Percentiles rank a stretch among this genome's conserved stretches.
These are phyloP conservation scores for Patellifolia procumbens DNA, from an alignment of 179 eudicot genomes.

Conservation along the genomic window DNA sequence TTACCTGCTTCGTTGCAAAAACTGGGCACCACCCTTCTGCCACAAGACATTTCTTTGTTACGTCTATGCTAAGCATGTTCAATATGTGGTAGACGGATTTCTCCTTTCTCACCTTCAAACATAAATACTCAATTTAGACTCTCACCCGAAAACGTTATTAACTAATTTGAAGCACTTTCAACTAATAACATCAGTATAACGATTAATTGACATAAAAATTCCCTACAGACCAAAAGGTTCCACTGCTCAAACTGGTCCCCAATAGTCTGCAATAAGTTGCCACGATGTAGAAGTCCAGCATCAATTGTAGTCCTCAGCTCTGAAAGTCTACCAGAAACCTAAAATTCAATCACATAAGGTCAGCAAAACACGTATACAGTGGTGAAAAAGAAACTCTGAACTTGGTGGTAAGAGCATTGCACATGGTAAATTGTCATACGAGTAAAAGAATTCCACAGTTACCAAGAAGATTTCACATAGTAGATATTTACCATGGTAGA, in stretches of 20 bases:
- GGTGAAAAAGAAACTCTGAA: not conserved
- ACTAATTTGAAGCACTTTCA: not conserved
- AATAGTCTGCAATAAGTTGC: conserved; percentile 60
- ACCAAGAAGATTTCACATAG: not conserved
- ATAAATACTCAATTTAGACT: not conserved
- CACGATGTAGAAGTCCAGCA: conserved; percentile 68
- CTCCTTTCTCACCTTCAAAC: conserved; percentile 55
- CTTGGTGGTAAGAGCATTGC: not conserved
- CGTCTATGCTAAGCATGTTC: conserved; percentile 82
- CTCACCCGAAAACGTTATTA: not conserved
- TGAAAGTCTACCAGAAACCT: conserved; percentile 75
- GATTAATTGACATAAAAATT: not conserved
- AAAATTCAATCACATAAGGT: conserved; percentile 21
- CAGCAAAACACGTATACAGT: not conserved
- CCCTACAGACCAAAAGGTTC: conserved; percentile 66
- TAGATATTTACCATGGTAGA: not conserved
- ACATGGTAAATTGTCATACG: not conserved
- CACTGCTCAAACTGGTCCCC: conserved; percentile 79
- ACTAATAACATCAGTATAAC: not conserved
- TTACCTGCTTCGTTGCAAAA: conserved; percentile 64
- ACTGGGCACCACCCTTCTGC: conserved; percentile 91
- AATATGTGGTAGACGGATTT: conserved; percentile 59
- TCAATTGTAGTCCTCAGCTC: conserved; percentile 85
- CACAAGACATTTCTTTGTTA: conserved; percentile 76
- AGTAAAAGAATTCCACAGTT: not conserved